Base-by-base conservation (phyloP, 2,329 filamentous ascomycete species). In the Ophiosphaerella korrae region DNA sequence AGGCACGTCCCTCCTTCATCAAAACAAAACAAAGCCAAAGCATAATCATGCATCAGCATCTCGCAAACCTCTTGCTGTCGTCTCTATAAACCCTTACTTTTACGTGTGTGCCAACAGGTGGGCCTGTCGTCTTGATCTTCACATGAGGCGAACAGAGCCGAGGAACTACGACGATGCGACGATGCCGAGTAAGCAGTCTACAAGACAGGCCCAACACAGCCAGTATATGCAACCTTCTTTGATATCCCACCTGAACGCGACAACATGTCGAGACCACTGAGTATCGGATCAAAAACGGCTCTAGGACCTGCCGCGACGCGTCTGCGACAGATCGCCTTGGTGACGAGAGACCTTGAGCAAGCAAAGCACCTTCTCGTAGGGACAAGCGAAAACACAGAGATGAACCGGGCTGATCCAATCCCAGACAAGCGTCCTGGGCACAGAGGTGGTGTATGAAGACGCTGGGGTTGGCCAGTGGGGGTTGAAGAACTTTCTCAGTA, bases 391-490 rank as follows among this genome's bases (percentile, higher is more conserved):
- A 9, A 21, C n/a, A 2, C n/a, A 29, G 18, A 7, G 8, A 7
- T 16, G 29, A 32, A 0, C 3, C 13, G 2, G 42, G 13, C 18
- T 13, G 62, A 40, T 0, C 14, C 12, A 8, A 38, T 6, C 3
- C 5, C 12, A 74, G 70, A 74, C 69, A 11, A 42, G 69, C 42
- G 61, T 78, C 2, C 61, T 78, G 5, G 72, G 68, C n/a, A 73
- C 70, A 4, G 68, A 74, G 48, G 71, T 78, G 13, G 60, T 76
- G 7, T 77, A 70, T 36, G 68, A 72, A 50, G 75, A 77, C 48
- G 65, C 71, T 12, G 52, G 52, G 2, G 74, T 78, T 3, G 66
- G 49, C 13, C 67, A 73, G 62, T 78, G 68, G 64, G 75, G 75
- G 0, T 52, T 77, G 31, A 68, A 72, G 53, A 78, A 78, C 55